A percentile compares a stretch with the other conserved stretches of the same genome.
Conservation (phyloP, 225 moss, liverwort and hornwort genomes). For the Antitrichia curtipendula region DNA sequence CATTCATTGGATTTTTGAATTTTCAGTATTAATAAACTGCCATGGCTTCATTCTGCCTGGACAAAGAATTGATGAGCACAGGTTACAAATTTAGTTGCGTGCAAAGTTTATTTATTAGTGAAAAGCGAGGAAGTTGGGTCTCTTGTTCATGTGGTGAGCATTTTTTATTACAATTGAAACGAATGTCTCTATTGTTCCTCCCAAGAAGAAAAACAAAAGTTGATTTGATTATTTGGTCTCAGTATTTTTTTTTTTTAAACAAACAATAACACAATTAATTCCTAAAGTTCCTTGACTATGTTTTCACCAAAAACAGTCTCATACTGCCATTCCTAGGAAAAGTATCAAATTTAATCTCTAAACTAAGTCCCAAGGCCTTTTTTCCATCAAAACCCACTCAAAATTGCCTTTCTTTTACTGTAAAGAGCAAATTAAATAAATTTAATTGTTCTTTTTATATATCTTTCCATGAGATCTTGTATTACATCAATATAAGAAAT, state of each 20-base stretch:
- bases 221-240: neutral
- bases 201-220: too few relatives aligned
- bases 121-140: neutral
- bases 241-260: neutral
- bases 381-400: too few relatives aligned
- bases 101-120: neutral
- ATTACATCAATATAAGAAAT: too few relatives aligned
- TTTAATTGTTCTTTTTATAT: too few relatives aligned
- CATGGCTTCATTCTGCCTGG: neutral
- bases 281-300: too few relatives aligned
- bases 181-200: neutral
- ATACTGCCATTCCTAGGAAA: too few relatives aligned
- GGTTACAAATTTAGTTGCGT: neutral
- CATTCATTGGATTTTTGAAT: neutral
- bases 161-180: neutral
- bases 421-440: too few relatives aligned
- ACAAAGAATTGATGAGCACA: neutral
- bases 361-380: too few relatives aligned
- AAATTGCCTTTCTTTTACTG: too few relatives aligned
- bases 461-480: too few relatives aligned
- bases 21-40: neutral
- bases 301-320: too few relatives aligned
- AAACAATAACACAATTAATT: neutral
- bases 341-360: too few relatives aligned
- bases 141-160: neutral